A percentile compares a stretch with the other conserved stretches of the same genome.
phyloP scores from a whole-genome alignment of 2,329 filamentous ascomycete genomes.

The Fusarium sp. region DNA sequence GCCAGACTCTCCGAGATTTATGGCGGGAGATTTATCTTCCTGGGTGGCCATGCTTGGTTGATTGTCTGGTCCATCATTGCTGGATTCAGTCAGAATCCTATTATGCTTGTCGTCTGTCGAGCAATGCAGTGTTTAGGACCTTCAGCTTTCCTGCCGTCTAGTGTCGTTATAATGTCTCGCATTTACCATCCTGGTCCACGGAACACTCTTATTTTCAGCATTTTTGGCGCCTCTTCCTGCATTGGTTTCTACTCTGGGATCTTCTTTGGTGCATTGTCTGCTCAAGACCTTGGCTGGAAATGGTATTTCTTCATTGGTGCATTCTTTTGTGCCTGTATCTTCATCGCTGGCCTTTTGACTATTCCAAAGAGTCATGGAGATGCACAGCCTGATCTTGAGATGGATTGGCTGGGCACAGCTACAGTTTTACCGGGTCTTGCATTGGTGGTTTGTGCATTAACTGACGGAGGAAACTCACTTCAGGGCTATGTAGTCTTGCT shows the following conservation, averaged over 20 bases:
- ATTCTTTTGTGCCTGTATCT: conserved; percentile 53
- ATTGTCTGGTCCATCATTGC: conserved; percentile 72
- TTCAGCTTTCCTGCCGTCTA: conserved; percentile 72
- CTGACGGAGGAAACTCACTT: conserved; percentile 73
- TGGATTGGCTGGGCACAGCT: conserved; percentile 73
- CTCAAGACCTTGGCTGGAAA: conserved; percentile 68
- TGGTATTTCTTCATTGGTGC: conserved; percentile 77
- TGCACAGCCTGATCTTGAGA: conserved; percentile 47
- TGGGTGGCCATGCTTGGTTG: conserved; percentile 70
- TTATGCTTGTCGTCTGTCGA: conserved; percentile 76
- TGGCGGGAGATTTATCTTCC: conserved; percentile 68
- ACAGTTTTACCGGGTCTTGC: conserved; percentile 71
- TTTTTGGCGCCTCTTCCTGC: conserved; percentile 67
- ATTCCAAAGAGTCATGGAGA: conserved; percentile 48
- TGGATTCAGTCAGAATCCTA: conserved; percentile 71
- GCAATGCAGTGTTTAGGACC: conserved; percentile 77
- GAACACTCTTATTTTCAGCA: conserved; percentile 71
- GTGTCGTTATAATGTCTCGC: conserved; percentile 74
- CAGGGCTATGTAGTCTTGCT: conserved; percentile 69
- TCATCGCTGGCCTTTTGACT: conserved; percentile 51
- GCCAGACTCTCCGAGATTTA: conserved; percentile 69
- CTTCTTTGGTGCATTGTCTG: conserved; percentile 69
- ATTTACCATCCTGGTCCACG: conserved; percentile 74
- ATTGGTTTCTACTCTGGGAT: conserved; percentile 72
- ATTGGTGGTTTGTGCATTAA: conserved; percentile 78